These are phyloP conservation scores for Nyssa sinensis DNA, from an alignment of 148 eudicot species.

Conservation along the genomic window DNA sequence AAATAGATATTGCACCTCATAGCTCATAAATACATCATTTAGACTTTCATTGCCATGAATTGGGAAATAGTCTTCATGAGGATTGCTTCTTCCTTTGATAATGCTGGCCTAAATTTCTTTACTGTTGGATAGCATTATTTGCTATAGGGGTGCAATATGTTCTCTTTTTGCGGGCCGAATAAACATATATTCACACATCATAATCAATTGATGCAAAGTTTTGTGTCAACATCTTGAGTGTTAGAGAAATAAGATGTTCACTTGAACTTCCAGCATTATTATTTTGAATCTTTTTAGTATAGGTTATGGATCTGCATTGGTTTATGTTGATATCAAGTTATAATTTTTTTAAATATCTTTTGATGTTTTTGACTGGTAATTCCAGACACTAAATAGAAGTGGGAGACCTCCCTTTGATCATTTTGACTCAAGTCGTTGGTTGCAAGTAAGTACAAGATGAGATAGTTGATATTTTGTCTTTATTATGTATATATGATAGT, in stretches of 20 bases:
- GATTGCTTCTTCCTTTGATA: not conserved
- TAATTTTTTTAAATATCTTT: not conserved
- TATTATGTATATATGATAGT: not conserved
- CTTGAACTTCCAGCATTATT: too few species aligned
- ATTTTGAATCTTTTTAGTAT: not conserved
- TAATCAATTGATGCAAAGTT: not conserved
- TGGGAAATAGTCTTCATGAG: not conserved
- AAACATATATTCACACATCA: not conserved
- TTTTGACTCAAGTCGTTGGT: conserved; percentile 80
- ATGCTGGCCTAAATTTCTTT: not conserved
- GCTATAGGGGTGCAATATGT: not conserved
- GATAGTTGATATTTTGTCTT: not conserved
- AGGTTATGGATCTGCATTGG: not conserved
- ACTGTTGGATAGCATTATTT: not conserved
- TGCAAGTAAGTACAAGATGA: conserved; percentile 54
- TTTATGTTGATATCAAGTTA: not conserved
- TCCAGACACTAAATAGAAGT: conserved; percentile 71
- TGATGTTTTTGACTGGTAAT: conserved; percentile 22
- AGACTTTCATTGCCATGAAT: not conserved
- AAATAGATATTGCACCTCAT: not conserved
- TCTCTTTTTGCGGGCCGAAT: not conserved
- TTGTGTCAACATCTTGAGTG: not conserved
- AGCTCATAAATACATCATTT: not conserved
- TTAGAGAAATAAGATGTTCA: not conserved
- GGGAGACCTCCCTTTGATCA: conserved; percentile 80